Evolutionary conservation across 768 basidiomycete species (phyloP), one percentile per base, ranked within the genome.

Genomic region (Amanita pseudoporphyria): DNA sequence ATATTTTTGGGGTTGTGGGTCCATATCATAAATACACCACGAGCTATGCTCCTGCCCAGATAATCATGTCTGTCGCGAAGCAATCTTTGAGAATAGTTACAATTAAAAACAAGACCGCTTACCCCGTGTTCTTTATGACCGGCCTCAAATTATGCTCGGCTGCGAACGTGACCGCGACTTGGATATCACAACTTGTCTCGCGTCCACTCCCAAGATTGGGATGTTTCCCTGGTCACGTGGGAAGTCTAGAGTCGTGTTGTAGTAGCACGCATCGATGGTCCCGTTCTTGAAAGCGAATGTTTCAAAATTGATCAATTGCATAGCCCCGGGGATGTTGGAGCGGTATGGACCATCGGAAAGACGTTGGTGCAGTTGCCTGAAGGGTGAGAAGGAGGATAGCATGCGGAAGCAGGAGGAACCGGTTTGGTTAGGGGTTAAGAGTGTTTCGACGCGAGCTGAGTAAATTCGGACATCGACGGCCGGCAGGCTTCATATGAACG

Each of bases 191-290:
- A 62, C 62, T 0, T 61, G 61, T 5, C 67, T 61, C 0, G 69
- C 71, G 49, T 75, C 70, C 7, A 72, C 71, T 1, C 67, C 69
- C n/a, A 67, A 53, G 2, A 68, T 60, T 1, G 76, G 68, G 0
- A 73, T 64, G 36, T 65, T 68, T 13, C 71, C 74, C 53, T 73
- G 73, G 3, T 60, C 58, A 49, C 74, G 76, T 9, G 69, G 64
- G 14, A 64, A 41, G 3, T 66, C 69, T 0, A 71, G 54, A 0
- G 64, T 59, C 0, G 69, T 70, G 49, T 79, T 69, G 38, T 78
- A 51, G 32, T 74, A 77, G 67, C 79, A 82, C 1, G 65, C 69
- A 52, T 69, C 69, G 39, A 76, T 71, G 41, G 72, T 76, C 28
- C 70, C 74, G 55, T 75, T 44, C 38, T 32, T 16, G 44, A 49